Conservation (phyloP, 306 rosid species). For the Acacia confusa region DNA sequence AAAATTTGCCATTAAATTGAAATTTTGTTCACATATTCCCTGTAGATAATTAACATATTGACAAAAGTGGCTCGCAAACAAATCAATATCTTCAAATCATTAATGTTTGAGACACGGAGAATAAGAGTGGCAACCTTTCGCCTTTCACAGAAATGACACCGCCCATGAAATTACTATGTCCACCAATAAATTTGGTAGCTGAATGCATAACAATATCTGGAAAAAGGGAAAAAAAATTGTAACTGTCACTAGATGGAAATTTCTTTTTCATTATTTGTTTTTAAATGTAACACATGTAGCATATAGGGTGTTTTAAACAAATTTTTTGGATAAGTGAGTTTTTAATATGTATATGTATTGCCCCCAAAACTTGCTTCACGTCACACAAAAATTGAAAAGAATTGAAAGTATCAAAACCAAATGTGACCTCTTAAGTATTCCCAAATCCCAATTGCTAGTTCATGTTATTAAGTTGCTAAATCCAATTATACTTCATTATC, state of each 20-base stretch:
- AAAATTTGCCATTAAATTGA: not conserved
- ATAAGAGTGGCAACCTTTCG: conserved; percentile 59
- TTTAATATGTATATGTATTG: not conserved
- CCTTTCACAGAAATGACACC: conserved; percentile 91
- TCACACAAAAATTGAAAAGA: conserved; percentile 10
- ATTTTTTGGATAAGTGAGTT: not conserved
- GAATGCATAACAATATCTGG: conserved; percentile 93
- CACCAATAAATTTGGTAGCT: conserved; percentile 89
- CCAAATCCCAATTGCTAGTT: not conserved
- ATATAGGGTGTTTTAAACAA: not conserved
- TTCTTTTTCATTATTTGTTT: not conserved
- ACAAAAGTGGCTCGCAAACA: conserved; percentile 1
- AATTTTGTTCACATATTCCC: not conserved
- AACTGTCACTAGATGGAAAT: not conserved
- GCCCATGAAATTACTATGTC: conserved; percentile 94
- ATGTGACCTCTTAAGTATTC: not conserved
- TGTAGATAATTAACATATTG: conserved; percentile 1
- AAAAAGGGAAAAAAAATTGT: conserved; percentile 31
- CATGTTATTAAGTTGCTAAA: not conserved
- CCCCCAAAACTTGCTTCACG: conserved; percentile 8
- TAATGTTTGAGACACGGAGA: conserved; percentile 27
- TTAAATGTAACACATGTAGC: not conserved
- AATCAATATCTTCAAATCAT: conserved; percentile 11
- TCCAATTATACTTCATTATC: conserved; percentile 11
- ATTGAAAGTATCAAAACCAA: not conserved